Percentiles rank a stretch among this genome's conserved stretches.
These are phyloP conservation scores for Ophiostoma perfectum DNA, from an alignment of 2,329 filamentous ascomycete genomes.

Conservation along the genomic window DNA sequence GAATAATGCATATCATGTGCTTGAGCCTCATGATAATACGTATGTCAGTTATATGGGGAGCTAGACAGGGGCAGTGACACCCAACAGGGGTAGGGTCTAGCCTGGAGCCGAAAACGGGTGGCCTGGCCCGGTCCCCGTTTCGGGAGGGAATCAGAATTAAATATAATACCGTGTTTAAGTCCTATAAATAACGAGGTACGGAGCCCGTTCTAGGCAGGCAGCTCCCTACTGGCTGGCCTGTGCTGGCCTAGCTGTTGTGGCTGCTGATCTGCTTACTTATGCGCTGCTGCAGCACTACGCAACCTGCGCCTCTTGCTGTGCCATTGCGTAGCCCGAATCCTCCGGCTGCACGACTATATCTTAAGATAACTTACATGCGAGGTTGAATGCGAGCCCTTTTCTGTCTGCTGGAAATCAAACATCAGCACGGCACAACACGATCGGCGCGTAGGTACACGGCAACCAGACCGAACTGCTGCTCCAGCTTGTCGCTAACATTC, in stretches of 20 bases:
- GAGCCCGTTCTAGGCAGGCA: neutral
- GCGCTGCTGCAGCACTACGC: no score
- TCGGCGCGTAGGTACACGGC: neutral
- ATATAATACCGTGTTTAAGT: neutral
- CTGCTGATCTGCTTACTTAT: neutral
- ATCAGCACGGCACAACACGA: neutral
- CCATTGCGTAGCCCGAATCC: conserved; percentile 2
- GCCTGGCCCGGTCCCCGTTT: conserved; percentile 2
- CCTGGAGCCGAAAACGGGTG: neutral
- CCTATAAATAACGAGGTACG: neutral
- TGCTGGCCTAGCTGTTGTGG: neutral
- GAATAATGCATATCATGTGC: no score
- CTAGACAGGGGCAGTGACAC: no score
- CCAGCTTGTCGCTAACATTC: neutral
- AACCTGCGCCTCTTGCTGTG: neutral
- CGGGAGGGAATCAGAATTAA: conserved; percentile 7
- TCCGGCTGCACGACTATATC: neutral
- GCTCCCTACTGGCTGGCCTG: neutral
- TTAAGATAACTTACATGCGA: no score
- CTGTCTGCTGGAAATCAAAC: neutral
- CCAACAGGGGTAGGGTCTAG: neutral
- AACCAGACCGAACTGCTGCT: neutral
- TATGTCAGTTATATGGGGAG: neutral
- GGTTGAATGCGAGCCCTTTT: no score
- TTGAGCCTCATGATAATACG: neutral